Percentiles rank a stretch among this genome's conserved stretches.
Evolutionary conservation across 1,284 basidiomycete genomes (phyloP).

Genomic region (Paramarasmius palmivorus): DNA sequence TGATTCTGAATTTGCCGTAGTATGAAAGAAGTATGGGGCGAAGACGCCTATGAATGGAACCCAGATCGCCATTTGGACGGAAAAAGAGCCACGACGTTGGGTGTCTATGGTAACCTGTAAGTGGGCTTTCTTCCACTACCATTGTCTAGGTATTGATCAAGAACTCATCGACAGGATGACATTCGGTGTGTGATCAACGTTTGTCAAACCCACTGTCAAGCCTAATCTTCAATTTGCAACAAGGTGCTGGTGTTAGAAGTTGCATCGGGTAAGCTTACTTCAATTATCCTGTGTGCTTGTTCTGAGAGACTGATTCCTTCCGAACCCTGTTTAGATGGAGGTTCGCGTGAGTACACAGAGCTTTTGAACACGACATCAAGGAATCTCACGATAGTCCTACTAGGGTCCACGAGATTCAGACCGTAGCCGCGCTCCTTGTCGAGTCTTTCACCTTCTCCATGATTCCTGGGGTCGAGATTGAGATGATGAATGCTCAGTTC

Average conservation of each 20-base stretch:
- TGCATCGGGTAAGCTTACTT: slow-evolving; percentile 22
- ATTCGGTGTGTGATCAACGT: not conserved
- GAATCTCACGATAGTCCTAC: not conserved
- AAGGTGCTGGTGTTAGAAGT: slow-evolving; percentile 21
- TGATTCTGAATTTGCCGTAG: not conserved
- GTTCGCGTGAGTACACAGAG: slow-evolving; percentile 22
- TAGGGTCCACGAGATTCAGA: slow-evolving; percentile 26
- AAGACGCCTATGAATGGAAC: slow-evolving; percentile 26
- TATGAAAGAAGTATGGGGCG: slow-evolving; percentile 22
- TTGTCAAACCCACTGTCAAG: too few species aligned
- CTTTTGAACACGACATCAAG: not conserved
- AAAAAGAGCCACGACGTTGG: slow-evolving; percentile 16
- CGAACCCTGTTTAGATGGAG: slow-evolving; percentile 14
- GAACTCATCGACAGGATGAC: not conserved
- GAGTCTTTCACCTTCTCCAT: slow-evolving; percentile 24
- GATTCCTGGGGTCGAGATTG: slow-evolving; percentile 19
- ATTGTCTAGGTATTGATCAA: slow-evolving; percentile 7
- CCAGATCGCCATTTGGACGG: slow-evolving; percentile 21
- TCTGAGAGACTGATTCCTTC: not conserved
- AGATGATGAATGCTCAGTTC: slow-evolving; percentile 19
- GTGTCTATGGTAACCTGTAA: slow-evolving; percentile 24
- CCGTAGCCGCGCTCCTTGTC: slow-evolving; percentile 22
- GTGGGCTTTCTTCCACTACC: slow-evolving; percentile 15
- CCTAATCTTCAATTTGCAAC: not conserved
- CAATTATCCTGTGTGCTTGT: not conserved